A percentile compares a stretch with the other conserved stretches of the same genome.
Conservation (phyloP, 2,329 filamentous ascomycete genomes). For the Teratosphaeria pseudoeucalypti region DNA sequence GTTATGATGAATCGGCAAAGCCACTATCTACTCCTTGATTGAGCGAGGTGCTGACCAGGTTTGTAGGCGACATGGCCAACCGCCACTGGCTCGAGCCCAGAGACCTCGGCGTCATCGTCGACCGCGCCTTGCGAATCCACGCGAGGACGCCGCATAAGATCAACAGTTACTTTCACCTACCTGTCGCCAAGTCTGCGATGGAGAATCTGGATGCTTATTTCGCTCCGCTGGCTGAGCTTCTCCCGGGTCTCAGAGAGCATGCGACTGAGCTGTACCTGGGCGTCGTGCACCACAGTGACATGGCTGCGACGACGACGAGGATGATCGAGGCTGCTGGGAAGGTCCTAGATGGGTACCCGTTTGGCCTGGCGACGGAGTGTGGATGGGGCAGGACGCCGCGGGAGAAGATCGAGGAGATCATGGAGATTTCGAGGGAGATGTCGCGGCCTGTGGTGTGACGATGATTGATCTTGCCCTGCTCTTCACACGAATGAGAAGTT, state of each 20-base stretch:
- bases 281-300: slow-evolving; percentile 30
- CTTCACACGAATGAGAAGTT: too few relatives aligned
- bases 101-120: slow-evolving; percentile 24
- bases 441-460: slow-evolving; percentile 6
- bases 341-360: slow-evolving; percentile 19
- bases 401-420: slow-evolving; percentile 20
- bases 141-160: slow-evolving; percentile 22
- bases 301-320: slow-evolving; percentile 26
- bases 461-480: too few relatives aligned
- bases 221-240: slow-evolving; percentile 25
- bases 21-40: neutral
- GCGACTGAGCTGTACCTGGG: slow-evolving; percentile 32
- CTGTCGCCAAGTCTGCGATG: slow-evolving; percentile 30
- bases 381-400: slow-evolving; percentile 28
- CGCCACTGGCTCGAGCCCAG: slow-evolving; percentile 36
- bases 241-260: slow-evolving; percentile 21
- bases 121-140: slow-evolving; percentile 28
- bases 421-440: slow-evolving; percentile 13
- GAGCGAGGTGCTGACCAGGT: neutral
- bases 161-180: slow-evolving; percentile 36
- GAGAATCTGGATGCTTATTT: slow-evolving; percentile 29
- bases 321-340: slow-evolving; percentile 29
- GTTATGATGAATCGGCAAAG: slow-evolving; percentile 29
- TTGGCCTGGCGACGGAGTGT: slow-evolving; percentile 35
- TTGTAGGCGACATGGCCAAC: slow-evolving; percentile 30